Evolutionary conservation across 2,329 filamentous ascomycete species (phyloP).

Genomic region (Dactylellina parvicollis): DNA sequence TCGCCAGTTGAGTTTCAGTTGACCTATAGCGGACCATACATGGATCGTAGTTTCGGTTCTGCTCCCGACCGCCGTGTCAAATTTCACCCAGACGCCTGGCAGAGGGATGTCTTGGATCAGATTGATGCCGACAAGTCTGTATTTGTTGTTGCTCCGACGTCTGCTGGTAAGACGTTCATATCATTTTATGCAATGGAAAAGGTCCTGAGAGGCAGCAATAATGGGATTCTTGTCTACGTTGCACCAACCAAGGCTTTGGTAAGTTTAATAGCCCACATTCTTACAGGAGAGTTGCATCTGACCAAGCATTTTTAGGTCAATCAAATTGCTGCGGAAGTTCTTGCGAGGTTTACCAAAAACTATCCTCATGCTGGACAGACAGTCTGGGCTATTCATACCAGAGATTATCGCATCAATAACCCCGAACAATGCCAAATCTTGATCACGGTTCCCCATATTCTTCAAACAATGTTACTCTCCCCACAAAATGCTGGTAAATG

Average conservation of each 20-base stretch:
- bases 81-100: slow-evolving; percentile 81
- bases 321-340: slow-evolving; percentile 81
- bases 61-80: slow-evolving; percentile 73
- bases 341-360: slow-evolving; percentile 76
- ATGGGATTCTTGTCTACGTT: slow-evolving; percentile 79
- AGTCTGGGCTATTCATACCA: slow-evolving; percentile 81
- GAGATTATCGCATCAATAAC: slow-evolving; percentile 79
- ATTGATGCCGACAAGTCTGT: slow-evolving; percentile 76
- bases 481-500: slow-evolving; percentile 74
- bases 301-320: slow-evolving; percentile 65
- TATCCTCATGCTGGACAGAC: slow-evolving; percentile 70
- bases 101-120: slow-evolving; percentile 76
- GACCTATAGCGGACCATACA: slow-evolving; percentile 74
- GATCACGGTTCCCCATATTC: slow-evolving; percentile 79
- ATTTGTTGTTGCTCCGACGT: slow-evolving; percentile 80
- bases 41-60: slow-evolving; percentile 78
- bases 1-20: slow-evolving; percentile 72
- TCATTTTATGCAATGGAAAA: slow-evolving; percentile 86
- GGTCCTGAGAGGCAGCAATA: slow-evolving; percentile 73
- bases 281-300: neutral
- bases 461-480: slow-evolving; percentile 79
- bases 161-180: slow-evolving; percentile 84
- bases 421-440: slow-evolving; percentile 77
- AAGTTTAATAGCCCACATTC: slow-evolving; percentile 3
- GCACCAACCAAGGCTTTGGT: slow-evolving; percentile 81